Conservation (phyloP, 2,329 filamentous ascomycete species). For the Curvularia sp. region DNA sequence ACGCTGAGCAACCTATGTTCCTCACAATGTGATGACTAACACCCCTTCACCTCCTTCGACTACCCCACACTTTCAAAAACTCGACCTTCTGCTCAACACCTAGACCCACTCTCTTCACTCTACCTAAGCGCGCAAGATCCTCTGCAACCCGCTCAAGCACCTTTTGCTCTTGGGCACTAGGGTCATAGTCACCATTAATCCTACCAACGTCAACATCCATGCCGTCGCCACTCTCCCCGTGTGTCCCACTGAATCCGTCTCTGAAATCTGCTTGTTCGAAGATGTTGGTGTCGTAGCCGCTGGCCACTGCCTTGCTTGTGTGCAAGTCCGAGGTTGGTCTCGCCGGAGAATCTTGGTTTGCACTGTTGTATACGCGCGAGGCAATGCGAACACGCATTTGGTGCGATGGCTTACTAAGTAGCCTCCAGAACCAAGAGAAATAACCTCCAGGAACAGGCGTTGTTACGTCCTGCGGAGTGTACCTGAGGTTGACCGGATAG, state of each 20-base stretch:
- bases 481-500: slow-evolving; percentile 89
- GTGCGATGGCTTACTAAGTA: slow-evolving; percentile 84
- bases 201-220: slow-evolving; percentile 26
- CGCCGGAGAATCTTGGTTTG: slow-evolving; percentile 29
- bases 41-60: slow-evolving; percentile 41
- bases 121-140: slow-evolving; percentile 81
- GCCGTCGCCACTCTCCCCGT: slow-evolving; percentile 25
- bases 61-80: slow-evolving; percentile 77
- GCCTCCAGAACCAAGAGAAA: slow-evolving; percentile 79
- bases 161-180: slow-evolving; percentile 63
- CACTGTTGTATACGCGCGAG: slow-evolving; percentile 65
- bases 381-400: slow-evolving; percentile 91
- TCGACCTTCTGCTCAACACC: slow-evolving; percentile 81
- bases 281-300: slow-evolving; percentile 44
- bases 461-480: slow-evolving; percentile 86
- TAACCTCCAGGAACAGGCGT: slow-evolving; percentile 84
- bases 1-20: not conserved
- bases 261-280: slow-evolving; percentile 41
- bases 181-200: slow-evolving; percentile 14
- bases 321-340: slow-evolving; percentile 8
- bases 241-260: slow-evolving; percentile 24
- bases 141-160: slow-evolving; percentile 83
- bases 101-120: slow-evolving; percentile 87
- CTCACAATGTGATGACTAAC: not conserved
- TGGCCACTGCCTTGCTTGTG: slow-evolving; percentile 23